phyloP scores from a whole-genome alignment of 2,329 filamentous ascomycete genomes.

The Penicillium verrucosum region DNA sequence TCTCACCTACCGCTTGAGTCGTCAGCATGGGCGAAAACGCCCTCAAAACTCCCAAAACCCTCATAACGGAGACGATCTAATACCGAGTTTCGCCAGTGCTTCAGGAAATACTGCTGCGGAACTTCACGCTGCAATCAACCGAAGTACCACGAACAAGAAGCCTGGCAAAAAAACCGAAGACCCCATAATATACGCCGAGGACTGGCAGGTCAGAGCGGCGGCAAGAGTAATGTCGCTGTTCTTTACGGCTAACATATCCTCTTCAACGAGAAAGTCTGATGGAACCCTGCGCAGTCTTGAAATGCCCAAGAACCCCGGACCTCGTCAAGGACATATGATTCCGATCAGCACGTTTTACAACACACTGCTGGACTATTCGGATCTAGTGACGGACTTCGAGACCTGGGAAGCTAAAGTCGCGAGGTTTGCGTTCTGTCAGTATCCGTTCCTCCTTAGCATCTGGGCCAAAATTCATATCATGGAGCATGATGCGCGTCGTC shows the following conservation, averaged over 20 bases:
- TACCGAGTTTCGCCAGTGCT: constrained; percentile 69
- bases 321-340: constrained; percentile 62
- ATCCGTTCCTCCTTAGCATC: constrained; percentile 86
- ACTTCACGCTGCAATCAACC: constrained; percentile 71
- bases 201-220: constrained; percentile 85
- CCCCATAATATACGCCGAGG: constrained; percentile 66
- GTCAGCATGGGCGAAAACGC: constrained; percentile 66
- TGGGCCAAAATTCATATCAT: constrained; percentile 89
- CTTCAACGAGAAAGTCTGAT: constrained; percentile 40
- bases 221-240: constrained; percentile 76
- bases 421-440: constrained; percentile 86
- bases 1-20: constrained; percentile 72
- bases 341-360: constrained; percentile 86
- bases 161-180: constrained; percentile 51
- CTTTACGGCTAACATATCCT: constrained; percentile 73
- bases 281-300: constrained; percentile 20
- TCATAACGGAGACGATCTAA: constrained; percentile 55
- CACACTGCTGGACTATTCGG: constrained; percentile 78
- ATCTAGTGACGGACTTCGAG: constrained; percentile 81
- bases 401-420: constrained; percentile 73
- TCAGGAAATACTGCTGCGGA: constrained; percentile 63
- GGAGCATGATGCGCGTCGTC: constrained; percentile 79
- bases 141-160: constrained; percentile 49
- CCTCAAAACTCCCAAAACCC: constrained; percentile 55
- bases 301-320: constrained; percentile 38